phyloP scores from a whole-genome alignment of 371 early-diverging fungal genomes.

The Neoconidiobolus thromboides region DNA sequence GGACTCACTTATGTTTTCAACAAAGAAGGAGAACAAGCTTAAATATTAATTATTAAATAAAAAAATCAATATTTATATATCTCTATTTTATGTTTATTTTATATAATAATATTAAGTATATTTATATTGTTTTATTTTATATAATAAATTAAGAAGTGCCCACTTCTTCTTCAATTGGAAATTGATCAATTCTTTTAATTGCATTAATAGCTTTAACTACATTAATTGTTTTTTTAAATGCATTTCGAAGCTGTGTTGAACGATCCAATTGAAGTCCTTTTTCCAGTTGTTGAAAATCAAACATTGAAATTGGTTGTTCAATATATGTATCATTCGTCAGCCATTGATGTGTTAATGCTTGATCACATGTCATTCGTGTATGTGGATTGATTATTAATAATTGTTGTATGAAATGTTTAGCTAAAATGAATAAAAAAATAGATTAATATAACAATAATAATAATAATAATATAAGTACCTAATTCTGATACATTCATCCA shows the following conservation, averaged over 20 bases:
- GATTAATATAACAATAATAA: not conserved
- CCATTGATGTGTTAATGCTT: slow-evolving; percentile 60
- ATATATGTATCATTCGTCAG: not conserved
- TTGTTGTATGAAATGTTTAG: slow-evolving; percentile 63
- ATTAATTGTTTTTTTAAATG: not conserved
- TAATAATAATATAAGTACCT: not conserved
- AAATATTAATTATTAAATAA: slow-evolving; percentile 4
- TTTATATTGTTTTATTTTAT: no score
- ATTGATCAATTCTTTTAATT: not conserved
- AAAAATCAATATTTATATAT: not conserved
- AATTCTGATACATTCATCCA: slow-evolving; percentile 32
- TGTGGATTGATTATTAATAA: slow-evolving; percentile 52
- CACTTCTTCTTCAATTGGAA: slow-evolving; percentile 4
- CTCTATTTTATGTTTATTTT: no score
- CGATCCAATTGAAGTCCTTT: not conserved
- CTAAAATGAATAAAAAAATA: slow-evolving; percentile 14
- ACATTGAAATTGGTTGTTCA: not conserved
- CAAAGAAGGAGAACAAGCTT: slow-evolving; percentile 10
- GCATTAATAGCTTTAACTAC: slow-evolving; percentile 1
- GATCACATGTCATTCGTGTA: slow-evolving; percentile 44
- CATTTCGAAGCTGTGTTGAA: not conserved
- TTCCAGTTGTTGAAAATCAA: not conserved
- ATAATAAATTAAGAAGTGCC: not conserved
- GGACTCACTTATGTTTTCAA: slow-evolving; percentile 32
- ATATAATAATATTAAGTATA: no score